Base-by-base conservation (phyloP, 345 rosid genomes). In the Populus alba region DNA sequence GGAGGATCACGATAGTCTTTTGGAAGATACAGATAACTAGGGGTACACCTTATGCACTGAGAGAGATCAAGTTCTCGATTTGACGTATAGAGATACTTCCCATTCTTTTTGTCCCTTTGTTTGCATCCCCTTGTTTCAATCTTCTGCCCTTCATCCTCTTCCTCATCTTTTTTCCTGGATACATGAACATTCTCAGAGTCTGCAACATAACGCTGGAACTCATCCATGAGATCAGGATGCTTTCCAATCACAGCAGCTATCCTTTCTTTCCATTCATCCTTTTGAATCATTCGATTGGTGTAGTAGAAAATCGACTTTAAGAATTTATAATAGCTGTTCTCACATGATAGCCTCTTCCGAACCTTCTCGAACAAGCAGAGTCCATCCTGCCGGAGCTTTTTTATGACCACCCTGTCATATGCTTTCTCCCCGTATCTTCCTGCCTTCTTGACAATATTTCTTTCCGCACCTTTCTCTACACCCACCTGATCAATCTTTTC, bases 1-100 rank as follows among this genome's bases (percentile, higher is more conserved):
- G 31, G 20, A 10, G 81, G 66, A 29, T 13, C 23, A 20, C 8
- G 38, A 49, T 61, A 74, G 5, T 51, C 33, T 43, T 77, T 31
- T 0, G 62, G 68, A 17, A 81, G 68, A 37, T 61, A 55, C 45
- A 74, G 38, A 20, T 81, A 81, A 61, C 78, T 77, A 22, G 75
- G 81, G 51, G 75, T 62, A 31, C 72, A 27, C 39, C 38, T 23
- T n/a, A 69, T 31, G 55, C 78, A 61, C 16, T 49, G 70, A 10
- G 78, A 77, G 22, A 81, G 72, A 51, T 74, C 73, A 17, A 81
- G 72, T 13, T 77, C 75, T 2, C 38, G 47, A 49, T 37, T 22
- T 1, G 83, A 47, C 33, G 53, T 41, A 1, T n/a, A 22, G 38
- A n/a, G 11, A 57, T 49, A 37, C 69, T 53, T 81, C 31, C 68